Conservation (phyloP, 495 filamentous ascomycete species). For the Tuber microsphaerosporum region DNA sequence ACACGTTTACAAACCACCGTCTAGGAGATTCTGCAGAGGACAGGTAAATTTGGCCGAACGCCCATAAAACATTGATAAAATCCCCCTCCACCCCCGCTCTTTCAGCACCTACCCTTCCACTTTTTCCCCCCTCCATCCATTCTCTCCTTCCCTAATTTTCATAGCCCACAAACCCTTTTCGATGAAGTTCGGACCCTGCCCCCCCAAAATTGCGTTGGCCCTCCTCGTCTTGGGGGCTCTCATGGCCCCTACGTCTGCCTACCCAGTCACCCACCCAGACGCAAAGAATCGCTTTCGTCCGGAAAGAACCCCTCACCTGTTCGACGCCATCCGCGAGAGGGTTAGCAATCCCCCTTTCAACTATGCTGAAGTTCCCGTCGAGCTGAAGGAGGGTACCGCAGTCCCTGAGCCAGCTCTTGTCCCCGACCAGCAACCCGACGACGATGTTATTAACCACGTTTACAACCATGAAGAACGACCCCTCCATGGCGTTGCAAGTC, state of each 20-base stretch:
- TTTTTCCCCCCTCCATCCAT: neutral
- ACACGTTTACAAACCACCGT: neutral
- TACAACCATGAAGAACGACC: neutral
- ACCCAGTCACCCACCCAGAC: neutral
- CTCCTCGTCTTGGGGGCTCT: neutral
- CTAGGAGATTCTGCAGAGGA: neutral
- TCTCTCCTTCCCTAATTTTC: neutral
- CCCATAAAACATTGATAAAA: neutral
- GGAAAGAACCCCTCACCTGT: neutral
- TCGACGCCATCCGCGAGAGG: neutral
- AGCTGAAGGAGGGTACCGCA: neutral
- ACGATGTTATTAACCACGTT: neutral
- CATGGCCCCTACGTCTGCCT: neutral
- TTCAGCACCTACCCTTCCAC: neutral
- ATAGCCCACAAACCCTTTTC: neutral
- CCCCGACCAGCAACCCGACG: neutral
- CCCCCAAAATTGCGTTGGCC: neutral
- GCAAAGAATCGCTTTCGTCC: neutral
- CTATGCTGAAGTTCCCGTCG: neutral
- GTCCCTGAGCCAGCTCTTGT: neutral
- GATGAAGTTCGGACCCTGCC: neutral
- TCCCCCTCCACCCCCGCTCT: neutral
- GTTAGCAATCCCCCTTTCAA: neutral
- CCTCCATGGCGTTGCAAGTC: neutral
- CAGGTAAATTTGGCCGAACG: neutral